A percentile compares a stretch with the other conserved stretches of the same genome.
Conservation (phyloP, 1,284 basidiomycete species). For the Coniferiporia weirii region DNA sequence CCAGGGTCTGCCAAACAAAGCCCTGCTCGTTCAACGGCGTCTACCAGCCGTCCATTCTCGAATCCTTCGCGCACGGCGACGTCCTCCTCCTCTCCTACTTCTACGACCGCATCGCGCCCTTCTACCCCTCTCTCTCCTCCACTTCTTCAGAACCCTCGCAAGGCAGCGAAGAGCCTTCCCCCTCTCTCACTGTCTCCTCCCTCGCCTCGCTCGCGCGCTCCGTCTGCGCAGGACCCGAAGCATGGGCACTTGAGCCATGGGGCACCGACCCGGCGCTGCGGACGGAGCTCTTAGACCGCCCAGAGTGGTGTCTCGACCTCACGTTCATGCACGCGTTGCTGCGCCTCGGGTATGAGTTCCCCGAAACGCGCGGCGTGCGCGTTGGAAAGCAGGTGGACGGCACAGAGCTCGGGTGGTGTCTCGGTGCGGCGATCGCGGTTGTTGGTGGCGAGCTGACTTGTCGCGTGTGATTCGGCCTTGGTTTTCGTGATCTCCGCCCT, state of each 20-base stretch:
- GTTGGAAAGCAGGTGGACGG: slow-evolving; percentile 87
- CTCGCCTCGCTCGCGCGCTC: slow-evolving; percentile 62
- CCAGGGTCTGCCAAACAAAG: slow-evolving; percentile 79
- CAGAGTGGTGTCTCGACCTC: slow-evolving; percentile 93
- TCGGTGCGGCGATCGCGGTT: slow-evolving; percentile 80
- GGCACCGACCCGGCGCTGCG: slow-evolving; percentile 50
- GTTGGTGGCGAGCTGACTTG: slow-evolving; percentile 57
- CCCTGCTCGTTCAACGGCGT: slow-evolving; percentile 97
- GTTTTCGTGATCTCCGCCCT: neutral
- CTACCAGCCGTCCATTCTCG: slow-evolving; percentile 92
- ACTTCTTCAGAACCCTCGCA: too few relatives aligned
- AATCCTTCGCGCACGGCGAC: slow-evolving; percentile 79
- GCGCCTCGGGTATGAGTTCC: slow-evolving; percentile 80
- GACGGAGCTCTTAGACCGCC: slow-evolving; percentile 74
- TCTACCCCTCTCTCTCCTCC: slow-evolving; percentile 41
- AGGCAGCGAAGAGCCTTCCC: slow-evolving; percentile 21
- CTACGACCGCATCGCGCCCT: slow-evolving; percentile 87
- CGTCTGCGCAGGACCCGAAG: slow-evolving; percentile 65
- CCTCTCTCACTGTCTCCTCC: slow-evolving; percentile 51
- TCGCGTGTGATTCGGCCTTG: slow-evolving; percentile 26
- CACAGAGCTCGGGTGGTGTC: slow-evolving; percentile 93
- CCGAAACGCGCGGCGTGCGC: slow-evolving; percentile 57
- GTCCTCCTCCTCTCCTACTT: slow-evolving; percentile 93
- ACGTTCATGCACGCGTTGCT: slow-evolving; percentile 93
- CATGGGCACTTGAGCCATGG: slow-evolving; percentile 55